These are phyloP conservation scores for Lactarius tabidus DNA, from an alignment of 768 basidiomycete species.

Conservation along the genomic window DNA sequence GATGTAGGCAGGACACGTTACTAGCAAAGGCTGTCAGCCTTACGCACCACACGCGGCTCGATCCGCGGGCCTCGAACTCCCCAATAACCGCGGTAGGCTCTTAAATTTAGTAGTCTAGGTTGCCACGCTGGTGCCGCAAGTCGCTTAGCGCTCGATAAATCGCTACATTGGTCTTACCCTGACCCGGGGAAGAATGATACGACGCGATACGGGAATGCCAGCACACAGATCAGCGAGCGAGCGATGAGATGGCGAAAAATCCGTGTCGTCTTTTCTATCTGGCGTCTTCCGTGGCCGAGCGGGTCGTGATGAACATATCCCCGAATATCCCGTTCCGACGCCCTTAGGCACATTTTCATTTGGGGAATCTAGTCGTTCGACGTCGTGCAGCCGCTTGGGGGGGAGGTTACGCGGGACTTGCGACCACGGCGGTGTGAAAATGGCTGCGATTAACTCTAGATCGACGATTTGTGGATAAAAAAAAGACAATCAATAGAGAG, in stretches of 20 bases:
- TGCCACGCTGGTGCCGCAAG: background rate
- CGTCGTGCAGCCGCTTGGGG: background rate
- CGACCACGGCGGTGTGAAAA: background rate
- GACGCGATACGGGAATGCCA: background rate
- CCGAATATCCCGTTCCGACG: background rate
- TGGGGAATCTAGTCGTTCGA: constrained; percentile 5
- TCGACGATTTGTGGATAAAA: background rate
- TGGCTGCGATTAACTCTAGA: background rate
- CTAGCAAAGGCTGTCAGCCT: background rate
- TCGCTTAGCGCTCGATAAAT: background rate
- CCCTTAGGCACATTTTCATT: background rate
- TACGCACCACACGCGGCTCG: background rate
- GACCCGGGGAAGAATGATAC: background rate
- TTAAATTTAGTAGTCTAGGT: background rate
- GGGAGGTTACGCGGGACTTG: background rate
- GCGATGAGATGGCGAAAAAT: background rate
- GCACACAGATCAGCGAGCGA: background rate
- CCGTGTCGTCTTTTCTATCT: background rate
- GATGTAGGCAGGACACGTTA: background rate
- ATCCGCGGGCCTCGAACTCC: background rate
- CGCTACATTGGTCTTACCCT: background rate
- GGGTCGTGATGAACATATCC: background rate
- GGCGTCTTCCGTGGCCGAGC: background rate
- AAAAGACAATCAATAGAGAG: background rate
- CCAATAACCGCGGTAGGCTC: background rate